A percentile compares a stretch with the other conserved stretches of the same genome.
These are phyloP conservation scores for Aureobasidium subglaciale DNA, from an alignment of 2,329 filamentous ascomycete genomes.

Conservation along the genomic window DNA sequence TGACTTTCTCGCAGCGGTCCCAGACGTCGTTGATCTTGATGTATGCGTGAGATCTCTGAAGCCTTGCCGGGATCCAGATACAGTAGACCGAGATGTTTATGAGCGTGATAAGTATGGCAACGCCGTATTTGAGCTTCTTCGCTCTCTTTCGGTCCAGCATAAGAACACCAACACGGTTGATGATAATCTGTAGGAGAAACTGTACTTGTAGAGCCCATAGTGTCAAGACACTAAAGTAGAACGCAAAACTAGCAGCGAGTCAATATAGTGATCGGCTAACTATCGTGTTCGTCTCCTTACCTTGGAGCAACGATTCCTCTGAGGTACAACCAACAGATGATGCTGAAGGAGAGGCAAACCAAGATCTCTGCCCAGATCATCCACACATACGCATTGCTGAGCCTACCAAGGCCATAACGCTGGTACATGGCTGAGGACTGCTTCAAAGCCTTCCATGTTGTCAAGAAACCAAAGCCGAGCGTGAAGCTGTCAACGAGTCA, in stretches of 20 bases:
- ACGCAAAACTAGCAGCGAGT: neutral
- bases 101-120: conserved; percentile 32
- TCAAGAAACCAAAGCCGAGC: conserved; percentile 36
- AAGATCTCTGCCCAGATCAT: conserved; percentile 44
- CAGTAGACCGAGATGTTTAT: conserved; percentile 24
- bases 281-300: neutral
- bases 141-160: conserved; percentile 19
- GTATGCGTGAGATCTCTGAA: conserved; percentile 29
- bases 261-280: neutral
- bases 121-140: conserved; percentile 29
- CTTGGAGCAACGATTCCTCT: conserved; percentile 11
- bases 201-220: conserved; percentile 21
- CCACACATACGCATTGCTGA: conserved; percentile 30
- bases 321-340: conserved; percentile 33
- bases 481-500: conserved; percentile 7
- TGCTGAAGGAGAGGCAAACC: conserved; percentile 37
- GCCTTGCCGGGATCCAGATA: conserved; percentile 34
- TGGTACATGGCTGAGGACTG: conserved; percentile 23
- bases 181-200: conserved; percentile 31
- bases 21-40: conserved; percentile 31
- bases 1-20: conserved; percentile 33
- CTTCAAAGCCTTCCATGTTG: conserved; percentile 32
- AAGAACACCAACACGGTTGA: conserved; percentile 29
- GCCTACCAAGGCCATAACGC: conserved; percentile 31
- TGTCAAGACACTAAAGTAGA: conserved; percentile 19